Evolutionary conservation across 768 basidiomycete species (phyloP).

Genomic region (Coprinellus micaceus): DNA sequence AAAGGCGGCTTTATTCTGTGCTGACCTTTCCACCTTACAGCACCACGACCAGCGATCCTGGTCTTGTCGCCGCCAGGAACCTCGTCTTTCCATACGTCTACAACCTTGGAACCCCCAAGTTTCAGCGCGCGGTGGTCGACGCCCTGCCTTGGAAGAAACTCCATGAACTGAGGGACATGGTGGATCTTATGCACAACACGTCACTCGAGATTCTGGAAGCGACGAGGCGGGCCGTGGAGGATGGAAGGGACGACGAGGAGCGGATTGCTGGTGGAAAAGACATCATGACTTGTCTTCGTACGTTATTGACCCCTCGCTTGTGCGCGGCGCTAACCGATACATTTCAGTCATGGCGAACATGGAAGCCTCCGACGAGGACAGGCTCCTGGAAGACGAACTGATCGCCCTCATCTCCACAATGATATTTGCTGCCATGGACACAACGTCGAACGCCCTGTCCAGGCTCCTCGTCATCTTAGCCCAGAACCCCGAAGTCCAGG

Average conservation of each 20-base stretch:
- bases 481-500: slow-evolving; percentile 28
- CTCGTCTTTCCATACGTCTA: background rate
- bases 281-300: slow-evolving; percentile 28
- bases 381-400: slow-evolving; percentile 30
- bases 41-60: background rate
- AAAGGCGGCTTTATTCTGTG: background rate
- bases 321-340: too few species aligned
- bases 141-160: slow-evolving; percentile 27
- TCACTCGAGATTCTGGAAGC: slow-evolving; percentile 31
- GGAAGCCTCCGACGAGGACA: slow-evolving; percentile 28
- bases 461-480: slow-evolving; percentile 23
- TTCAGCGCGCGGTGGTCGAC: background rate
- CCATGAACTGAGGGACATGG: slow-evolving; percentile 21
- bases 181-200: slow-evolving; percentile 12
- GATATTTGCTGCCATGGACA: slow-evolving; percentile 28
- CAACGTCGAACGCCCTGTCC: slow-evolving; percentile 25
- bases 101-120: background rate
- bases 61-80: background rate
- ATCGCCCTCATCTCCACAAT: slow-evolving; percentile 28
- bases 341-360: slow-evolving; percentile 33
- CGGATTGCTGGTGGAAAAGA: slow-evolving; percentile 38
- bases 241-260: slow-evolving; percentile 23
- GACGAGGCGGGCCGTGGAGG: slow-evolving; percentile 32
- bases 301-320: too few species aligned
- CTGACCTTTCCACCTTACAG: background rate